Percentiles rank a stretch among this genome's conserved stretches.
phyloP scores from a whole-genome alignment of 2,329 filamentous ascomycete genomes.

The Penicillium nordicum region DNA sequence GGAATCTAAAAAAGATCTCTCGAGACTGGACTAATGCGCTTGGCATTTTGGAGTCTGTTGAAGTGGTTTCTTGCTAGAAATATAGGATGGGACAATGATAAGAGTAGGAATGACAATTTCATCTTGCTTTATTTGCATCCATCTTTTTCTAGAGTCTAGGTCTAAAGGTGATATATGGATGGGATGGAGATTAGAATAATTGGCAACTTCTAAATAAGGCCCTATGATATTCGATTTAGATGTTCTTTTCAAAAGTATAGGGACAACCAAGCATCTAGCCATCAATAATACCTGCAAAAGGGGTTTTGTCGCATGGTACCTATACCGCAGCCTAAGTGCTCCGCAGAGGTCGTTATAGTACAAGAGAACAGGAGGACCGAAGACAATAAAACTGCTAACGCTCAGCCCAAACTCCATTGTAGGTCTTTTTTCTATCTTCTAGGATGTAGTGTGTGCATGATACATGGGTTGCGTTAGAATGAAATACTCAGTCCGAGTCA shows the following conservation, averaged over 20 bases:
- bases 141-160: neutral
- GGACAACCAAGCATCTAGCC: too few relatives aligned
- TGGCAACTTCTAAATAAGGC: too few relatives aligned
- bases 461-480: slow-evolving; percentile 17
- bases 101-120: neutral
- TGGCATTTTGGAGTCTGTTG: neutral
- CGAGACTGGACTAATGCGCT: neutral
- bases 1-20: neutral
- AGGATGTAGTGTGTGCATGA: slow-evolving; percentile 13
- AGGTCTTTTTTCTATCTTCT: slow-evolving; percentile 21
- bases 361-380: neutral
- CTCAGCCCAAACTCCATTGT: slow-evolving; percentile 17
- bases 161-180: too few relatives aligned
- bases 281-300: too few relatives aligned
- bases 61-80: neutral
- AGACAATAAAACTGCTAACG: neutral
- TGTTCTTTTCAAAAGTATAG: too few relatives aligned
- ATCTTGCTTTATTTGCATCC: neutral
- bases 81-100: neutral
- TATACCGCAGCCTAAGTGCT: too few relatives aligned
- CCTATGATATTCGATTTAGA: too few relatives aligned
- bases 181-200: too few relatives aligned
- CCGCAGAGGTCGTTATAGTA: neutral
- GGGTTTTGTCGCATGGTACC: too few relatives aligned
- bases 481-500: slow-evolving; percentile 16